phyloP scores from a whole-genome alignment of 2,329 filamentous ascomycete genomes.

The Scytalidium lignicola region DNA sequence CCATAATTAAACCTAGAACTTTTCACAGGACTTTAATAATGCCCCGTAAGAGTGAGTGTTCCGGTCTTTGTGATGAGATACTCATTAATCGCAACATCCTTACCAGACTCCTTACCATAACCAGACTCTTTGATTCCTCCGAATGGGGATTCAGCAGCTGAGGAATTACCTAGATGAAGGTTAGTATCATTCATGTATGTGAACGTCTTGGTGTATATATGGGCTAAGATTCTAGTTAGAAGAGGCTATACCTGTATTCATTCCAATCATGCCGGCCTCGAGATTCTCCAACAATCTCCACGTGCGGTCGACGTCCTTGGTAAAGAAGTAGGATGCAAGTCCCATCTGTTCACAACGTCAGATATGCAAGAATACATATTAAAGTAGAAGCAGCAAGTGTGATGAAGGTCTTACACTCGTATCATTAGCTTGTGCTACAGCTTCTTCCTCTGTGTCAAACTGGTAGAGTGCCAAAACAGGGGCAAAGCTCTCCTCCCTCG shows the following conservation, averaged over 20 bases:
- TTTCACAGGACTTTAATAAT: constrained; percentile 34
- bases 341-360: constrained; percentile 31
- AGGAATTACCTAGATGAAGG: constrained; percentile 46
- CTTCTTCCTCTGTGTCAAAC: constrained; percentile 63
- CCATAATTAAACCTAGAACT: background rate
- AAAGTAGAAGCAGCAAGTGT: too few species aligned
- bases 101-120: constrained; percentile 63
- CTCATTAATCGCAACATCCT: constrained; percentile 59
- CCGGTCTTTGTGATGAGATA: constrained; percentile 62
- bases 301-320: constrained; percentile 60
- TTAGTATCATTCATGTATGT: constrained; percentile 3
- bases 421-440: constrained; percentile 52
- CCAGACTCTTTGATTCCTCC: constrained; percentile 64
- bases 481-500: constrained; percentile 59
- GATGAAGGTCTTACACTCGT: constrained; percentile 27
- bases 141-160: constrained; percentile 61
- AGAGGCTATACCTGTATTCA: constrained; percentile 58
- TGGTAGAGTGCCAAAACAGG: constrained; percentile 58
- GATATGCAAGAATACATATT: background rate
- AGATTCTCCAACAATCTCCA: constrained; percentile 63
- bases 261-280: constrained; percentile 65
- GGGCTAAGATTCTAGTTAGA: too few species aligned
- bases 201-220: too few species aligned
- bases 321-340: constrained; percentile 63
- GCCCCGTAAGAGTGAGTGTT: constrained; percentile 54